A percentile compares a stretch with the other conserved stretches of the same genome.
Evolutionary conservation across 2,329 filamentous ascomycete species (phyloP).

Genomic region (Aphanoascus verrucosus): DNA sequence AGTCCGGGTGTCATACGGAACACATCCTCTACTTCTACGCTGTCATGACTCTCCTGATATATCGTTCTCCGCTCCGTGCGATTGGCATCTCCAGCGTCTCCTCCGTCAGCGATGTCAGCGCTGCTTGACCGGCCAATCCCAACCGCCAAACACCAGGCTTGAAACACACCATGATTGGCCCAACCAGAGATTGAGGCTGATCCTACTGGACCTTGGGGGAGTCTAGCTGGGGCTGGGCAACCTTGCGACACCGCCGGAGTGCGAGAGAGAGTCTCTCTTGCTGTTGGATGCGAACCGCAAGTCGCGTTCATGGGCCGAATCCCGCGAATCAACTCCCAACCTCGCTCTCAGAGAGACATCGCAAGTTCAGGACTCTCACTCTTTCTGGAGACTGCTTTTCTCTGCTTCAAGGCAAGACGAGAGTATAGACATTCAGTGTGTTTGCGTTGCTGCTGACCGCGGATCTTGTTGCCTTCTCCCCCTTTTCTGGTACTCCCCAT

Average conservation of each 20-base stretch:
- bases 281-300: not conserved
- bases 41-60: too few relatives aligned
- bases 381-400: not conserved
- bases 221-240: conserved; percentile 2
- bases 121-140: not conserved
- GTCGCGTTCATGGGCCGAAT: not conserved
- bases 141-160: not conserved
- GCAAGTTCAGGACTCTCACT: not conserved
- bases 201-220: not conserved
- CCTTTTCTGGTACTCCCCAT: conserved; percentile 1
- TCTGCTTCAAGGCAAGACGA: not conserved
- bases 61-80: too few relatives aligned
- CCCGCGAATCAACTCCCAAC: not conserved
- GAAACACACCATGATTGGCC: not conserved
- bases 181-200: not conserved
- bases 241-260: not conserved
- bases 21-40: too few relatives aligned
- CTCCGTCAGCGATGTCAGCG: too few relatives aligned
- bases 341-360: not conserved
- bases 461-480: not conserved
- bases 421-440: too few relatives aligned
- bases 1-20: too few relatives aligned
- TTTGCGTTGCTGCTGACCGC: not conserved
- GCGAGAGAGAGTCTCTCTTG: not conserved
- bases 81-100: too few relatives aligned